These are phyloP conservation scores for Ceratocystis albifundus DNA, from an alignment of 2,329 filamentous ascomycete species.

Conservation along the genomic window DNA sequence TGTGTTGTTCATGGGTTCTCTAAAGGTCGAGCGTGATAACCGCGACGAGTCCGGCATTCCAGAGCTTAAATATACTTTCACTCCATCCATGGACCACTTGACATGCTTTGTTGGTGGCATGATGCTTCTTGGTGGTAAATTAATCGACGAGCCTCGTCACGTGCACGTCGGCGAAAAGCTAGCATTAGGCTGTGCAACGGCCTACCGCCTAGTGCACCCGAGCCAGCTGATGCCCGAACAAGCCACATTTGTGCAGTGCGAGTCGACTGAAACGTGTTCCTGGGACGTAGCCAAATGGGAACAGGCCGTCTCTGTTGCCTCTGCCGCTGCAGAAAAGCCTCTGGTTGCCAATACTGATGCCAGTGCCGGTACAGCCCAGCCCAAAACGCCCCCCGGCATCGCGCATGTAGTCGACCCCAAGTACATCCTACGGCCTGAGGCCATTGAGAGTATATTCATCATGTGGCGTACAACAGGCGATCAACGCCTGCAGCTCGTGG, in stretches of 20 bases:
- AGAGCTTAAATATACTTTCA: constrained; percentile 26
- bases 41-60: background rate
- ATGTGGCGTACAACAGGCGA: constrained; percentile 65
- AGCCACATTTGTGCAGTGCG: constrained; percentile 39
- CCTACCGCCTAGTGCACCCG: constrained; percentile 45
- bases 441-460: constrained; percentile 70
- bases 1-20: constrained; percentile 51
- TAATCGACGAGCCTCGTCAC: constrained; percentile 44
- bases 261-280: constrained; percentile 27
- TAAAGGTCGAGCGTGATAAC: constrained; percentile 27
- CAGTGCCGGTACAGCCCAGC: background rate
- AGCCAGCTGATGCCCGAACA: constrained; percentile 52
- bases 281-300: constrained; percentile 30
- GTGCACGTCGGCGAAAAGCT: constrained; percentile 47
- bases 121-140: constrained; percentile 49
- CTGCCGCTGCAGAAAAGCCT: background rate
- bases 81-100: constrained; percentile 43
- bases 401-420: constrained; percentile 42
- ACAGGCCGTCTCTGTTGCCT: constrained; percentile 28
- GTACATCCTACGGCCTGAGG: constrained; percentile 62
- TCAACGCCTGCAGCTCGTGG: constrained; percentile 51
- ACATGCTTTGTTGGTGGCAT: constrained; percentile 56
- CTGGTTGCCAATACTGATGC: background rate
- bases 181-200: constrained; percentile 53
- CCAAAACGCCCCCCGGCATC: constrained; percentile 42